These are phyloP conservation scores for Marvania coccoides DNA, from an alignment of 139 green algal genomes.

Conservation along the genomic window DNA sequence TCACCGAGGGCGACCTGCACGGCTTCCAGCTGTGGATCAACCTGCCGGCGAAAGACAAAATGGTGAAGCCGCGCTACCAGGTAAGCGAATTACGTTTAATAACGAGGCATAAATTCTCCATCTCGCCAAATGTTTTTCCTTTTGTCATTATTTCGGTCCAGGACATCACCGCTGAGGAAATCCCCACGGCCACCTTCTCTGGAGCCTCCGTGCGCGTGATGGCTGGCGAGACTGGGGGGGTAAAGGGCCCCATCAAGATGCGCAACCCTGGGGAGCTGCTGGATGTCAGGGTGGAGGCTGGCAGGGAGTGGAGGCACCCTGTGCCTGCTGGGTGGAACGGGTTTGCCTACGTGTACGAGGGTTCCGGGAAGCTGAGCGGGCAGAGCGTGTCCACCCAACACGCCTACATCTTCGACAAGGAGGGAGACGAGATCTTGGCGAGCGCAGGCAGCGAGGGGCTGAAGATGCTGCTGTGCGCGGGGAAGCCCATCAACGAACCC, in stretches of 20 bases:
- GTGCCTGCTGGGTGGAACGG: constrained; percentile 46
- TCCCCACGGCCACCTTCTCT: constrained; percentile 36
- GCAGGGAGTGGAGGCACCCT: constrained; percentile 34
- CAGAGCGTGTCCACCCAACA: constrained; percentile 40
- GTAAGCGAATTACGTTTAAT: no score
- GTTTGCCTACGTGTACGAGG: constrained; percentile 76
- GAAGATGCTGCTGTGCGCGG: constrained; percentile 74
- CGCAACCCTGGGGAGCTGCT: constrained; percentile 74
- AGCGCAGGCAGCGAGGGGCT: constrained; percentile 22
- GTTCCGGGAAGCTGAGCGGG: constrained; percentile 50
- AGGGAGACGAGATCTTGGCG: constrained; percentile 17
- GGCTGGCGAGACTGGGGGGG: constrained; percentile 39
- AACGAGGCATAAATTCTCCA: no score
- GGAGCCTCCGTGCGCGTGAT: constrained; percentile 67
- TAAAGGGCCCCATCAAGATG: constrained; percentile 60
- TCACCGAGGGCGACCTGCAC: constrained; percentile 54
- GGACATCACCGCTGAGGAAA: constrained; percentile 69
- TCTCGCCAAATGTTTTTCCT: no score
- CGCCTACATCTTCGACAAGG: constrained; percentile 29
- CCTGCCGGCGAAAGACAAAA: constrained; percentile 80
- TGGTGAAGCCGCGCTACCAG: constrained; percentile 58
- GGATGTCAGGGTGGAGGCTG: constrained; percentile 57
- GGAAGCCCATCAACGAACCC: constrained; percentile 75
- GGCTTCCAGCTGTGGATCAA: constrained; percentile 93
- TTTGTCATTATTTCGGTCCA: no score